Conservation (phyloP, 352 stramenopile genomes). For the Phytophthora pisi region DNA sequence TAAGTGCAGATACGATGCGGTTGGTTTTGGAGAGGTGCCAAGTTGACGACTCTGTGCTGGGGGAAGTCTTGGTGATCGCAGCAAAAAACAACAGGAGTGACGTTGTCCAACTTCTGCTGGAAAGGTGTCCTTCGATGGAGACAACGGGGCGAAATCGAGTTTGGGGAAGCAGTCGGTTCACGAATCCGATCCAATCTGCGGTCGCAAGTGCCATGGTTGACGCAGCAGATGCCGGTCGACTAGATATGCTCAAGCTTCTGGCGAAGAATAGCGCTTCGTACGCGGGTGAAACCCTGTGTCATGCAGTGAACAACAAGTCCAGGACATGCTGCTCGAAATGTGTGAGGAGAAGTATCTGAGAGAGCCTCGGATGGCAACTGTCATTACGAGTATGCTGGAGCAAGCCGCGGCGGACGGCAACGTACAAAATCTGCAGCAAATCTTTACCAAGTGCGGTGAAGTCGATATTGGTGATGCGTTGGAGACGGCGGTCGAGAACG, state of each 20-base stretch:
- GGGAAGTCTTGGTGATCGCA: neutral
- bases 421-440: neutral
- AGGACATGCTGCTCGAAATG: neutral
- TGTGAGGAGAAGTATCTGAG: neutral
- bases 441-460: neutral
- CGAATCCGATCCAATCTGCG: neutral
- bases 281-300: neutral
- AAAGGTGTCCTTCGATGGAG: neutral
- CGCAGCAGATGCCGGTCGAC: neutral
- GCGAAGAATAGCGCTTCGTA: neutral
- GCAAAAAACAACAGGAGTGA: neutral
- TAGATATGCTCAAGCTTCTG: neutral
- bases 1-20: neutral
- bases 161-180: neutral
- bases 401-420: neutral
- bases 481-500: neutral
- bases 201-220: neutral
- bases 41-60: neutral
- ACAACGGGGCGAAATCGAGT: neutral
- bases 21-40: neutral
- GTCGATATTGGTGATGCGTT: neutral
- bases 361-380: neutral
- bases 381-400: neutral
- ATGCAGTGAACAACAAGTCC: neutral
- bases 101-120: neutral